A percentile compares a stretch with the other conserved stretches of the same genome.
Evolutionary conservation across 495 filamentous ascomycete species (phyloP).

Genomic region (Aspergillus heteromorphus): DNA sequence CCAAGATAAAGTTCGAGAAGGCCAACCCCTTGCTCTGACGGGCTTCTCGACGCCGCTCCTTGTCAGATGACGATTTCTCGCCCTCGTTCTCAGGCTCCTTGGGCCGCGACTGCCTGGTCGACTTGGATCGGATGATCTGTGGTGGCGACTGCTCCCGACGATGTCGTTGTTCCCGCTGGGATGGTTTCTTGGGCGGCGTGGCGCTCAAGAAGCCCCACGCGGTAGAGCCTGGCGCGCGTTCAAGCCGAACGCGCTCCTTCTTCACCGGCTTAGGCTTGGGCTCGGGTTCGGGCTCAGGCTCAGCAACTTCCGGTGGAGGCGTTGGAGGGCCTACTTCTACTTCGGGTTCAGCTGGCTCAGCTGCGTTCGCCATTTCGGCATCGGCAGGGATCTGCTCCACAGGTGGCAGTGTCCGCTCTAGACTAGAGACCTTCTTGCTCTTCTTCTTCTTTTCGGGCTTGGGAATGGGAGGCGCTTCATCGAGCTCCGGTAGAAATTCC

Average conservation of each 20-base stretch:
- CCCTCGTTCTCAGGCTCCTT: conserved; percentile 45
- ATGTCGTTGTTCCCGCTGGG: conserved; percentile 36
- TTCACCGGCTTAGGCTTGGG: conserved; percentile 41
- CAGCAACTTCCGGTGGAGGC: conserved; percentile 47
- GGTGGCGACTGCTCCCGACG: conserved; percentile 27
- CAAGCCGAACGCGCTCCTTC: conserved; percentile 55
- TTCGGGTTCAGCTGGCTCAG: no score
- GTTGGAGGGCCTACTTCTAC: conserved; percentile 39
- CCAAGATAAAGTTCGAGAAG: conserved; percentile 50
- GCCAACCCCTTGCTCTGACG: conserved; percentile 42
- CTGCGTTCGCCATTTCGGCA: conserved; percentile 8
- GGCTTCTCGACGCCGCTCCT: conserved; percentile 37
- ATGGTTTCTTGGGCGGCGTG: conserved; percentile 44
- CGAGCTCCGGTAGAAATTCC: conserved; percentile 1
- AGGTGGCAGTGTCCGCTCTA: conserved; percentile 1
- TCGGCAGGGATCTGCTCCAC: conserved; percentile 16
- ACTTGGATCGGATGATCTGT: conserved; percentile 44
- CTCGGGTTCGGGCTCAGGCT: conserved; percentile 28
- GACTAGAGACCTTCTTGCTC: conserved; percentile 14
- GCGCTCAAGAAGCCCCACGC: conserved; percentile 59
- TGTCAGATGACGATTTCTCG: conserved; percentile 52
- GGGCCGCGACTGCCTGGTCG: conserved; percentile 33
- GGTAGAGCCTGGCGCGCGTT: conserved; percentile 39
- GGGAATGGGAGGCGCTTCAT: conserved; percentile 9
- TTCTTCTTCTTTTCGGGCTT: conserved; percentile 20